A percentile compares a stretch with the other conserved stretches of the same genome.
Conservation (phyloP, 1,284 basidiomycete genomes). For the Inonotus obliquus region DNA sequence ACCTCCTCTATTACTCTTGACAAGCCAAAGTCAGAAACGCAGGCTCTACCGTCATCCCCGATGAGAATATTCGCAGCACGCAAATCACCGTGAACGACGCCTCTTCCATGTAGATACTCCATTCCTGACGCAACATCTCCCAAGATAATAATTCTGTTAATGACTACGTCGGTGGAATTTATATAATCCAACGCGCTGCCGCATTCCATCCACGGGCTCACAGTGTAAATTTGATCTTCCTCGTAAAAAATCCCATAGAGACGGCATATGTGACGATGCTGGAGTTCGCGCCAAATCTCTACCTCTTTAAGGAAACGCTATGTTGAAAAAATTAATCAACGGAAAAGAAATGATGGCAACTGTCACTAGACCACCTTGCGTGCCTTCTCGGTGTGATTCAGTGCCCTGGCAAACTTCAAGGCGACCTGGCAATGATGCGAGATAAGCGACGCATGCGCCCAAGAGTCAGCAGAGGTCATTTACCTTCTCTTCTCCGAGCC, state of each 20-base stretch:
- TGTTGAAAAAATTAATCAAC: not conserved
- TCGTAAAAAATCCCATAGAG: conserved; percentile 32
- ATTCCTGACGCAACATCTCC: conserved; percentile 34
- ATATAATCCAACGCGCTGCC: conserved; percentile 34
- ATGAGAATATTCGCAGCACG: conserved; percentile 41
- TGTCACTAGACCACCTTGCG: conserved; percentile 27
- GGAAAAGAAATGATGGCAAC: not conserved
- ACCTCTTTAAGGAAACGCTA: conserved; percentile 39
- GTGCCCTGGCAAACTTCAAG: conserved; percentile 30
- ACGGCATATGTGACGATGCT: conserved; percentile 37
- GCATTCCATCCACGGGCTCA: conserved; percentile 43
- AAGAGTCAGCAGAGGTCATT: not conserved
- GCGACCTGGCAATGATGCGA: conserved; percentile 26
- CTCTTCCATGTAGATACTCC: conserved; percentile 39
- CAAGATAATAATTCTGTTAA: conserved; percentile 34
- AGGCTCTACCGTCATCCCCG: conserved; percentile 31
- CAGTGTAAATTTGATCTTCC: conserved; percentile 20
- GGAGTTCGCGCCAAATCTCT: conserved; percentile 37
- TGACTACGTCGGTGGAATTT: conserved; percentile 26
- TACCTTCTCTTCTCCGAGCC: too few species aligned
- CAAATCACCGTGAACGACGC: conserved; percentile 42
- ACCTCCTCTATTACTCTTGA: conserved; percentile 39
- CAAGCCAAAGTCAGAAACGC: conserved; percentile 40
- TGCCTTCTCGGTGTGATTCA: conserved; percentile 30
- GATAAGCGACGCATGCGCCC: conserved; percentile 31